Evolutionary conservation across 2,329 filamentous ascomycete species (phyloP).

Genomic region (Monascus ruber): DNA sequence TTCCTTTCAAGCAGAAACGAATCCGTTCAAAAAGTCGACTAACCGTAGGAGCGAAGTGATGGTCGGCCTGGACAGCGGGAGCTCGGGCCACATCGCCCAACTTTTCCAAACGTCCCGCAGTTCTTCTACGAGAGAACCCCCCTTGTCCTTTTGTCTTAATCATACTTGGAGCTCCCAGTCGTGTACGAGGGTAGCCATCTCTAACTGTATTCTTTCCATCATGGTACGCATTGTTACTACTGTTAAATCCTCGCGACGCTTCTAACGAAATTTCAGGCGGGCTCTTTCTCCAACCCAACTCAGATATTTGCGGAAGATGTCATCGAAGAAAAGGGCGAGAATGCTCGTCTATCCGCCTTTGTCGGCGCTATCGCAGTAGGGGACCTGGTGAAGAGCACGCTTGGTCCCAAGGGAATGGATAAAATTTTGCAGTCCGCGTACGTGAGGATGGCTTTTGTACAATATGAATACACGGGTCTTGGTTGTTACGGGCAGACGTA

Average conservation of each 20-base stretch:
- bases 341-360: slow-evolving; percentile 96
- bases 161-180: neutral
- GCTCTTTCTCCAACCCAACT: slow-evolving; percentile 62
- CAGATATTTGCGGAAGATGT: slow-evolving; percentile 98
- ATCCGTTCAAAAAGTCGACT: too few species aligned
- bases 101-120: slow-evolving; percentile 11
- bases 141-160: too few species aligned
- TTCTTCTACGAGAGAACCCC: too few species aligned
- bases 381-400: slow-evolving; percentile 91
- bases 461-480: neutral
- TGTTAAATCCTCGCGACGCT: neutral
- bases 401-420: slow-evolving; percentile 98
- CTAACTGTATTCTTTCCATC: slow-evolving; percentile 10
- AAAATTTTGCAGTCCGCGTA: slow-evolving; percentile 95
- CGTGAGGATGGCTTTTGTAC: slow-evolving; percentile 27
- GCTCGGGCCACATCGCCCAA: slow-evolving; percentile 13
- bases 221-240: slow-evolving; percentile 15
- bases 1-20: too few species aligned
- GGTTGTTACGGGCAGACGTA: neutral
- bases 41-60: slow-evolving; percentile 7
- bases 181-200: neutral
- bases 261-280: slow-evolving; percentile 16
- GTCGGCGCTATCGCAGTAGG: slow-evolving; percentile 97
- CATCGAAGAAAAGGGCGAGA: slow-evolving; percentile 96
- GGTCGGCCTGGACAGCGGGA: slow-evolving; percentile 6